These are phyloP conservation scores for Penicillium sp. DNA, from an alignment of 2,329 filamentous ascomycete species.

Conservation along the genomic window DNA sequence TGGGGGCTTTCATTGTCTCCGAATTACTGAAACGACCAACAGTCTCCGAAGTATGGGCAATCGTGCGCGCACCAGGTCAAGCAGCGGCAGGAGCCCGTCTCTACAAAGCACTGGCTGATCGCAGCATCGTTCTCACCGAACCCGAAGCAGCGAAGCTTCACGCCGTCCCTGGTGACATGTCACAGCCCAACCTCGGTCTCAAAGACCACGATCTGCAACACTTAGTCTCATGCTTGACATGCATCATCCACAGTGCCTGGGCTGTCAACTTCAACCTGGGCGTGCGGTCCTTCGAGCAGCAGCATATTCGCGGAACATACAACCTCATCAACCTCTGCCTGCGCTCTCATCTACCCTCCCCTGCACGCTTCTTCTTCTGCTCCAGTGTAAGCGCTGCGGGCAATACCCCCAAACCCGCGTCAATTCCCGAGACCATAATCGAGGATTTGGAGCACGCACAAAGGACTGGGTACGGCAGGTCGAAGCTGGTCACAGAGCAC, in stretches of 20 bases:
- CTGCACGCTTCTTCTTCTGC: constrained; percentile 49
- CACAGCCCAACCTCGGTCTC: constrained; percentile 50
- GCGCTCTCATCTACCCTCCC: constrained; percentile 24
- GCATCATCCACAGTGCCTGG: constrained; percentile 64
- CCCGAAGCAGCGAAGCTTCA: constrained; percentile 39
- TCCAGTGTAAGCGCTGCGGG: constrained; percentile 50
- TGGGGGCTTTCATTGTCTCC: constrained; percentile 59
- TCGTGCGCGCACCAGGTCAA: constrained; percentile 47
- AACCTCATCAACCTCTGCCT: constrained; percentile 46
- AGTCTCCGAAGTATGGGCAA: constrained; percentile 52
- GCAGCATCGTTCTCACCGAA: constrained; percentile 28
- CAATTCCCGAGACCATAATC: constrained; percentile 37
- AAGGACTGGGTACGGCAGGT: constrained; percentile 43
- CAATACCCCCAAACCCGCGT: constrained; percentile 27
- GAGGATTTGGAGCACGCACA: constrained; percentile 39
- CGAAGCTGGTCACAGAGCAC: constrained; percentile 39
- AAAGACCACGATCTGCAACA: constrained; percentile 37
- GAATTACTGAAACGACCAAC: constrained; percentile 36
- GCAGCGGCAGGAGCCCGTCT: constrained; percentile 46
- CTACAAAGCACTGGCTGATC: constrained; percentile 39
- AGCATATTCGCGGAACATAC: constrained; percentile 51
- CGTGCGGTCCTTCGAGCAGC: constrained; percentile 54
- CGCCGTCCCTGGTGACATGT: constrained; percentile 49
- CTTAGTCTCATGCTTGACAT: constrained; percentile 45
- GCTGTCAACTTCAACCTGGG: constrained; percentile 62